Conservation (phyloP, 179 eudicot genomes). For the Silene coronaria region DNA sequence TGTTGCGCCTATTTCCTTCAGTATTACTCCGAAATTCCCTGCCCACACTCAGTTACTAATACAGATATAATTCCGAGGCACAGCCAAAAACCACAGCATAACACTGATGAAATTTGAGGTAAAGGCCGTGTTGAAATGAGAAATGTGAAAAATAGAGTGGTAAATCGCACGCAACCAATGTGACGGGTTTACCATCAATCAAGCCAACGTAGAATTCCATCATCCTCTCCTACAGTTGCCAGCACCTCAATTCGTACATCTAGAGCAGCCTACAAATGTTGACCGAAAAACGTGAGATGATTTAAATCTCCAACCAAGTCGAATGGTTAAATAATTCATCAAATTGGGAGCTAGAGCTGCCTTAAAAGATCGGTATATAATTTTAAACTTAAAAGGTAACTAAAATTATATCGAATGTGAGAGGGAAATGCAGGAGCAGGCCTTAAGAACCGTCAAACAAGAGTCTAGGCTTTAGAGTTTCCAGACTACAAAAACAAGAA, state of each 20-base stretch:
- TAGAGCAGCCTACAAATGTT: conserved; percentile 57
- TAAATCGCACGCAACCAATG: neutral
- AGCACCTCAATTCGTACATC: conserved; percentile 74
- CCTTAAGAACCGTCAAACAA: too few relatives aligned
- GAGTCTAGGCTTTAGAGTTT: too few relatives aligned
- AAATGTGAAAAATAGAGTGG: neutral
- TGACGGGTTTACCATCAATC: conserved; percentile 28
- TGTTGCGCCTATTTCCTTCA: neutral
- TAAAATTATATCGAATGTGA: too few relatives aligned
- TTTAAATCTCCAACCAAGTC: neutral
- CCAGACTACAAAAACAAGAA: neutral
- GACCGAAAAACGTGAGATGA: neutral
- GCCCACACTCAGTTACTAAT: neutral
- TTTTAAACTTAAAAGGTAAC: neutral
- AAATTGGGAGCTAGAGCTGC: neutral
- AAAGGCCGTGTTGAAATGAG: conserved; percentile 15
- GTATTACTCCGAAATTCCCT: neutral
- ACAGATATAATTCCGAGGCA: conserved; percentile 3
- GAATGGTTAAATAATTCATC: neutral
- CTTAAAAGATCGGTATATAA: neutral
- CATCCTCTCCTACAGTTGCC: conserved; percentile 73
- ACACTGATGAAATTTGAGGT: conserved; percentile 9
- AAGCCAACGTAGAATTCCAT: conserved; percentile 89
- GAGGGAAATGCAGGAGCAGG: too few relatives aligned
- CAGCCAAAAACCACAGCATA: conserved; percentile 10